Evolutionary conservation across 768 basidiomycete species (phyloP).

Genomic region (Tricholoma flavovirens): DNA sequence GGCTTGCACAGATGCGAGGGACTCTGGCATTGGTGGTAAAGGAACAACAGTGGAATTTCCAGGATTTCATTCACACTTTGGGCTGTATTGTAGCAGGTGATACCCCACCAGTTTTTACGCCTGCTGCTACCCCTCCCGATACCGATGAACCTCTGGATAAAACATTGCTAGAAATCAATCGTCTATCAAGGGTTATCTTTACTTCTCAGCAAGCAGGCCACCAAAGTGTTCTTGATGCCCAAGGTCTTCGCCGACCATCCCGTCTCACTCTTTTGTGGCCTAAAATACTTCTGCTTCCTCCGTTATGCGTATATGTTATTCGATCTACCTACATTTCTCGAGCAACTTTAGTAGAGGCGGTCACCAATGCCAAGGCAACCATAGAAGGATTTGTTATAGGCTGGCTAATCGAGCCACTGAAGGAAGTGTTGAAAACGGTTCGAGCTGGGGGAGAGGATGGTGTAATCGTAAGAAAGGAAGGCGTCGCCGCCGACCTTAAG

Average conservation of each 20-base stretch:
- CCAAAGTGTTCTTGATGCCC: constrained; percentile 23
- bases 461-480: constrained; percentile 73
- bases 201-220: constrained; percentile 24
- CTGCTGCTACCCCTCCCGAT: background rate
- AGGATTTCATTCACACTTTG: constrained; percentile 16
- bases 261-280: constrained; percentile 76
- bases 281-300: constrained; percentile 69
- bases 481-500: constrained; percentile 79
- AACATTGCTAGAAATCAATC: constrained; percentile 12
- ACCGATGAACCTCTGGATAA: constrained; percentile 6
- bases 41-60: constrained; percentile 12
- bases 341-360: constrained; percentile 48
- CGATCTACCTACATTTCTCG: constrained; percentile 52
- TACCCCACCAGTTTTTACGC: constrained; percentile 13
- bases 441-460: constrained; percentile 72
- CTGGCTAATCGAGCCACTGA: constrained; percentile 44
- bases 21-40: constrained; percentile 31
- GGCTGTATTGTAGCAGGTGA: constrained; percentile 14
- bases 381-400: constrained; percentile 55
- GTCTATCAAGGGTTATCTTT: constrained; percentile 24
- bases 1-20: constrained; percentile 50
- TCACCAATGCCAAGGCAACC: constrained; percentile 60
- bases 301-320: constrained; percentile 48
- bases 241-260: constrained; percentile 59
- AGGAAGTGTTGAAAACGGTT: constrained; percentile 76